These are phyloP conservation scores for Xerocomus minutiporus DNA, from an alignment of 1,284 basidiomycete genomes.

Conservation along the genomic window DNA sequence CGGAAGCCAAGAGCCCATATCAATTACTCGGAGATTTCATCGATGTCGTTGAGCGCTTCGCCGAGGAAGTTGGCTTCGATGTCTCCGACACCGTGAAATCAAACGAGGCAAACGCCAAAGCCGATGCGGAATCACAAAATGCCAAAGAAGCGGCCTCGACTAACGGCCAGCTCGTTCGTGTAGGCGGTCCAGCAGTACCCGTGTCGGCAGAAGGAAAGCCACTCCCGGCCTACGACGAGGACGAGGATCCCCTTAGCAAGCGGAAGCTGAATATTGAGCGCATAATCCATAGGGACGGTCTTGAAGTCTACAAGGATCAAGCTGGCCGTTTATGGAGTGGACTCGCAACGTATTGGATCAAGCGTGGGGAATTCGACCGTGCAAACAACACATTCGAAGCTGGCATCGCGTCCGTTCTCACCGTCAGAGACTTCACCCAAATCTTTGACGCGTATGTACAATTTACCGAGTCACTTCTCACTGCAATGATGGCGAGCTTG, in stretches of 20 bases:
- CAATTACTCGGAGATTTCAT: conserved; percentile 92
- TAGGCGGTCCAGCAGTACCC: conserved; percentile 66
- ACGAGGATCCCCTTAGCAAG: conserved; percentile 73
- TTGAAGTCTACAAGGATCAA: conserved; percentile 91
- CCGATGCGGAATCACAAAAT: conserved; percentile 43
- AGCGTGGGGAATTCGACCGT: conserved; percentile 90
- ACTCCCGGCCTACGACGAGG: conserved; percentile 62
- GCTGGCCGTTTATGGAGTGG: conserved; percentile 96
- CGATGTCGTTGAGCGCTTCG: conserved; percentile 85
- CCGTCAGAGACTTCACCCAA: conserved; percentile 96
- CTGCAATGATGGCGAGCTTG: conserved; percentile 86
- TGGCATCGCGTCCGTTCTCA: conserved; percentile 82
- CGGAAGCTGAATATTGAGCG: conserved; percentile 83
- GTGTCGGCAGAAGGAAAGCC: conserved; percentile 49
- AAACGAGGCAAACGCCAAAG: conserved; percentile 43
- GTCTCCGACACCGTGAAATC: conserved; percentile 67
- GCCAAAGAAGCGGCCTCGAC: conserved; percentile 46
- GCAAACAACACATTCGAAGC: conserved; percentile 86
- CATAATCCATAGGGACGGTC: conserved; percentile 82
- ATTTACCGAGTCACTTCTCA: conserved; percentile 89
- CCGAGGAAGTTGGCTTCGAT: conserved; percentile 90
- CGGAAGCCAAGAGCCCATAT: conserved; percentile 94
- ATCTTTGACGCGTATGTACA: conserved; percentile 98
- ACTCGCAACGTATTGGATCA: conserved; percentile 97
- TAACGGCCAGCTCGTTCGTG: conserved; percentile 65